Conservation (phyloP, 2,329 filamentous ascomycete species). For the Beauveria bassiana region DNA sequence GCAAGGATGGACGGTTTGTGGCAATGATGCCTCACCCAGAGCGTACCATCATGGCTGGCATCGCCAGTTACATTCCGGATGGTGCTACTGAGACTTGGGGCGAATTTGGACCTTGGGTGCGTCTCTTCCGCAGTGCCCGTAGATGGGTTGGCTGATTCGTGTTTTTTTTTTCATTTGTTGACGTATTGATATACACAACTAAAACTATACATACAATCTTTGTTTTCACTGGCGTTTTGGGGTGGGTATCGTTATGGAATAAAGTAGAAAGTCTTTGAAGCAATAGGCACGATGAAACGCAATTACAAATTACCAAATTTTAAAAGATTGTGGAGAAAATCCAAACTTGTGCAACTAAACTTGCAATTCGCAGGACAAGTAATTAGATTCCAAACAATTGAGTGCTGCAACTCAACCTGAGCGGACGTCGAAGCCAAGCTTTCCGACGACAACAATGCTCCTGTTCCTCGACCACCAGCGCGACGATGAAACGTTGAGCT, state of each 20-base stretch:
- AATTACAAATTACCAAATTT: not conserved
- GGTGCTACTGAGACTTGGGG: conserved; percentile 59
- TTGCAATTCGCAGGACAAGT: too few relatives aligned
- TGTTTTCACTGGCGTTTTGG: not conserved
- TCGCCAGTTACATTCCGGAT: conserved; percentile 64
- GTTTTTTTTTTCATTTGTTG: not conserved
- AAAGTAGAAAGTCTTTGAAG: not conserved
- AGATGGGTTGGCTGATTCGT: conserved; percentile 65
- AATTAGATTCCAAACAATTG: too few relatives aligned
- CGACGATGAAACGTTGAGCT: too few relatives aligned
- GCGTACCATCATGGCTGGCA: conserved; percentile 74
- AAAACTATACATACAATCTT: not conserved
- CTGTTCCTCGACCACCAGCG: too few relatives aligned
- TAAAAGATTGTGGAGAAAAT: too few relatives aligned
- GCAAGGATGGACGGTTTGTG: conserved; percentile 68
- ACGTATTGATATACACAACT: not conserved
- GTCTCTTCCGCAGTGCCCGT: conserved; percentile 81
- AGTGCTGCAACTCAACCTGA: too few relatives aligned
- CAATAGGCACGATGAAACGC: not conserved
- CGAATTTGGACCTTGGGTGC: conserved; percentile 75
- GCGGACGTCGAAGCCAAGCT: too few relatives aligned
- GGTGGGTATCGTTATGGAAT: not conserved
- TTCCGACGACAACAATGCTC: too few relatives aligned
- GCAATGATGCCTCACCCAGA: conserved; percentile 94
- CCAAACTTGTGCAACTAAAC: too few relatives aligned